Base-by-base conservation (phyloP, 2,329 filamentous ascomycete genomes). In the Apiospora rasikravindrae region DNA sequence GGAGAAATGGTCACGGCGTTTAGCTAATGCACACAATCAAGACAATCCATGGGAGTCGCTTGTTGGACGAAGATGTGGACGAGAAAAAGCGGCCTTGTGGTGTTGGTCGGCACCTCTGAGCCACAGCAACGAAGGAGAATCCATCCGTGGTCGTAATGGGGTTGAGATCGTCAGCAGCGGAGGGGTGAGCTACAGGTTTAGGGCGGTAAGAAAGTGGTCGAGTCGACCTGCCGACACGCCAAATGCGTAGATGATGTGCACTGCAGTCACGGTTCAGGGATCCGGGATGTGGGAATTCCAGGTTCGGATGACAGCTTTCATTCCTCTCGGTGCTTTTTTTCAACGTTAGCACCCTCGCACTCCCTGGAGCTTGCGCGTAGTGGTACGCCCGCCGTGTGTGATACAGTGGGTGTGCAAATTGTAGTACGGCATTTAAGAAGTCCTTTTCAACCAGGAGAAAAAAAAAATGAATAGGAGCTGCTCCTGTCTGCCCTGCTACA, bases 211-310 rank as follows among this genome's bases (percentile, higher is more conserved):
- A 64, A n/a, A n/a, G 4, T 64, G 29, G 22, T 51, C 49, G 49
- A 51, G 49, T 26, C 49, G 49, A 13, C 49, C n/a, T 24, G 19
- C 57, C 57, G 57, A 13, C 49, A 10, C 14, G 19, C 57, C 57
- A 33, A 40, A 40, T 64, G 33, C 33, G 57, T 64, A 40, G 57
- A 64, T 64, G 57, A 64, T 64, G 57, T 64, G 57, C 57, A 40
- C 57, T 64, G 57, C 57, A 64, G 57, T 64, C 57, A 64, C 33
- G 11, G 57, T 13, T 64, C 57, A 64, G 57, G 57, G 57, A 64
- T 64, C 33, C 22, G 33, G 57, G 33, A 40, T 64, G 57, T 64
- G 33, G 57, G 33, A 2, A 61, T 61, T 61, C 37, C 53, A 37
- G 53, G 53, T 37, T 61, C 29, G 53, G 53, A 33, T 61, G 53